Evolutionary conservation across 345 rosid genomes (phyloP).

Genomic region (Citrus mangshanensis): DNA sequence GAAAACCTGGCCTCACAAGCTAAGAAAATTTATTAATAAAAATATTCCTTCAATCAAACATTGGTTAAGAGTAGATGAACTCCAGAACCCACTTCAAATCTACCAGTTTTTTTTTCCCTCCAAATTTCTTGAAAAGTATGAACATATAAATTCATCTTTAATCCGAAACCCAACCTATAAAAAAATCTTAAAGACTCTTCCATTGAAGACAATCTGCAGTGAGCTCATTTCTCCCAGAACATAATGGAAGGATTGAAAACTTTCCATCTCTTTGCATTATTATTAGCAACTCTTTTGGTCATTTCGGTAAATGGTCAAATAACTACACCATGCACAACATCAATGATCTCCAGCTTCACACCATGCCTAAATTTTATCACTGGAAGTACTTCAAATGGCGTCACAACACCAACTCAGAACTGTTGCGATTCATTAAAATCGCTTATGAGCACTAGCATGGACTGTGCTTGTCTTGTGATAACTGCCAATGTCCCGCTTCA

Average conservation of each 20-base stretch:
- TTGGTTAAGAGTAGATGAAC: slow-evolving; percentile 42
- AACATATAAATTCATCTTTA: slow-evolving; percentile 17
- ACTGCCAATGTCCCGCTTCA: slow-evolving; percentile 77
- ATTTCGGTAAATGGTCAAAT: slow-evolving; percentile 56
- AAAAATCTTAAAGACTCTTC: not conserved
- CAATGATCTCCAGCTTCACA: slow-evolving; percentile 73
- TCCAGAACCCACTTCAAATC: slow-evolving; percentile 34
- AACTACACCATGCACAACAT: slow-evolving; percentile 70
- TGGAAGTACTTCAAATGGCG: slow-evolving; percentile 61
- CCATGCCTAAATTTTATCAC: slow-evolving; percentile 81
- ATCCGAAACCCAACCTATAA: not conserved
- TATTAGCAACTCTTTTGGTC: slow-evolving; percentile 21
- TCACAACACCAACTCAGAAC: slow-evolving; percentile 46
- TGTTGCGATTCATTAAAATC: slow-evolving; percentile 66
- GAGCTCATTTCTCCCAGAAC: not conserved
- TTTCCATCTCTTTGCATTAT: slow-evolving; percentile 18
- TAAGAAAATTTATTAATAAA: not conserved
- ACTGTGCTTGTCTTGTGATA: slow-evolving; percentile 68
- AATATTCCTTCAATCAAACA: slow-evolving; percentile 4
- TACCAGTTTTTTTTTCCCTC: slow-evolving; percentile 14
- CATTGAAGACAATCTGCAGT: not conserved
- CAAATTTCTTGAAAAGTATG: slow-evolving; percentile 13
- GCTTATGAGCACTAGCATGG: slow-evolving; percentile 43
- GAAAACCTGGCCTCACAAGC: not conserved
- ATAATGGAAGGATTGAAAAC: slow-evolving; percentile 23